Percentiles rank a stretch among this genome's conserved stretches.
These are phyloP conservation scores for Sclerotinia nivalis DNA, from an alignment of 2,329 filamentous ascomycete genomes.

Conservation along the genomic window DNA sequence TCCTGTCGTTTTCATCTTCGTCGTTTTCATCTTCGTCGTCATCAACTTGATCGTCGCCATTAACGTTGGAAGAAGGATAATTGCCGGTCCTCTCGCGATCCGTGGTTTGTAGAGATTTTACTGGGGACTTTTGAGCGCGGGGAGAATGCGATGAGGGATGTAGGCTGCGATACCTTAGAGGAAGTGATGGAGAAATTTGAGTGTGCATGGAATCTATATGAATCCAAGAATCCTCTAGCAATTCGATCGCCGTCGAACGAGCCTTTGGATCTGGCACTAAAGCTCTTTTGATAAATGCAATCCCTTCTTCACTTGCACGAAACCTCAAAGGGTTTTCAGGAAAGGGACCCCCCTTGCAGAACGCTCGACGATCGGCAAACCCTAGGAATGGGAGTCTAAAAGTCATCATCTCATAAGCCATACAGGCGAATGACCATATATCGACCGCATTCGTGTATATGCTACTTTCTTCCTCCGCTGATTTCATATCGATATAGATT, in stretches of 20 bases:
- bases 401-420: not conserved
- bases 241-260: not conserved
- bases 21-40: too few species aligned
- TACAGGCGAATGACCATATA: slow-evolving; percentile 1
- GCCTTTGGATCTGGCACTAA: not conserved
- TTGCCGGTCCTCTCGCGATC: too few species aligned
- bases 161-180: too few species aligned
- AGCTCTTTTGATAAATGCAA: not conserved
- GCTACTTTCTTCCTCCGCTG: not conserved
- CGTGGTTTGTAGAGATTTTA: too few species aligned
- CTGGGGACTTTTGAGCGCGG: too few species aligned
- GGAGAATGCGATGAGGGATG: too few species aligned
- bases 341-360: not conserved
- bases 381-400: not conserved
- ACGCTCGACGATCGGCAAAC: not conserved
- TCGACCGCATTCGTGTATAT: slow-evolving; percentile 5
- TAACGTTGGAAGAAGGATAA: too few species aligned
- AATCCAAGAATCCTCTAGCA: not conserved
- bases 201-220: not conserved
- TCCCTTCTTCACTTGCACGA: not conserved
- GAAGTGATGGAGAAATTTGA: too few species aligned
- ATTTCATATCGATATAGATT: slow-evolving; percentile 4
- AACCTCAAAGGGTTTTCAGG: not conserved
- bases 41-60: not conserved
- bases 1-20: too few species aligned